These are phyloP conservation scores for Rhododendron mucronatum DNA, from an alignment of 148 eudicot genomes.

Conservation along the genomic window DNA sequence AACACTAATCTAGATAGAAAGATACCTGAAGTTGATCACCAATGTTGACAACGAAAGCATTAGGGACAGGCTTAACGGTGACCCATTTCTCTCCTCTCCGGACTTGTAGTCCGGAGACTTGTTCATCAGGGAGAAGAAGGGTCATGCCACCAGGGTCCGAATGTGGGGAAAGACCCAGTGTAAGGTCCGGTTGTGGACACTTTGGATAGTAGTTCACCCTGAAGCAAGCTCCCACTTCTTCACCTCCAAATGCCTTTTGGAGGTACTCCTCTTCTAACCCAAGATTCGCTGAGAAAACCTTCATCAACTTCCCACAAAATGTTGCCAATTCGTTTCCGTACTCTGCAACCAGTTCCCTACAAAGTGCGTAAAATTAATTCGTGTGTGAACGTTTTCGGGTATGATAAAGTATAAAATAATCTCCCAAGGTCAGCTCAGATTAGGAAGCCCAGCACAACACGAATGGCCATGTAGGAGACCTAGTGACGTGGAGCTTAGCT, in stretches of 20 bases:
- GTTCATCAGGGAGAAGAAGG: conserved; percentile 30
- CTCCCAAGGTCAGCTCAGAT: too few relatives aligned
- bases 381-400: background rate
- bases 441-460: too few relatives aligned
- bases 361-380: background rate
- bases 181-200: conserved; percentile 46
- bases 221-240: conserved; percentile 19
- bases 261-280: conserved; percentile 19
- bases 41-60: conserved; percentile 37
- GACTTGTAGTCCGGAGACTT: conserved; percentile 40
- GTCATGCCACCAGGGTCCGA: conserved; percentile 48
- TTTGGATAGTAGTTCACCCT: conserved; percentile 45
- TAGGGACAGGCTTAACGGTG: conserved; percentile 33
- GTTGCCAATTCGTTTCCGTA: conserved; percentile 6
- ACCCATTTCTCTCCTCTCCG: conserved; percentile 31
- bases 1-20: too few relatives aligned
- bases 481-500: too few relatives aligned
- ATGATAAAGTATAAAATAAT: too few relatives aligned
- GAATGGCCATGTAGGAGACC: too few relatives aligned
- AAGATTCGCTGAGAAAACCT: conserved; percentile 15
- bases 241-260: conserved; percentile 21
- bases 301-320: background rate
- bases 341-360: background rate
- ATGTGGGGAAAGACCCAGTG: conserved; percentile 43
- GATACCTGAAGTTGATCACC: conserved; percentile 34